phyloP scores from a whole-genome alignment of 306 rosid genomes.

The Vigna nakashimae region DNA sequence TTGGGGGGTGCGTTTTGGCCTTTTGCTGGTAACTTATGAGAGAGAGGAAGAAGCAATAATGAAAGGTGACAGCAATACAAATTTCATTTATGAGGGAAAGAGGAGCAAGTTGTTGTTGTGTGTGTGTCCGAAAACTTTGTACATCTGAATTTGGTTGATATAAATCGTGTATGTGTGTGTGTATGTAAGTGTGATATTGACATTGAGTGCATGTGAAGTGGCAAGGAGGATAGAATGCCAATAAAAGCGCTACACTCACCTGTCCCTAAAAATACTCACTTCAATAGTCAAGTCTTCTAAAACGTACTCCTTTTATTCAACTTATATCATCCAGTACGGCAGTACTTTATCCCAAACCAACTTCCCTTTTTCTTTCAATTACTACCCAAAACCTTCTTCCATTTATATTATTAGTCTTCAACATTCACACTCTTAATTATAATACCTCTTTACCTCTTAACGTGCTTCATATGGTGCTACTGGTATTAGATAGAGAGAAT shows the following conservation, averaged over 20 bases:
- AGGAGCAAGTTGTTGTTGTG: slow-evolving; percentile 29
- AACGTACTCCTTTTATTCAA: not conserved
- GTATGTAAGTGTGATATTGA: slow-evolving; percentile 18
- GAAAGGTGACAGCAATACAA: slow-evolving; percentile 32
- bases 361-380: not conserved
- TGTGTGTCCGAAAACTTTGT: slow-evolving; percentile 33
- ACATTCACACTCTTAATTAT: not conserved
- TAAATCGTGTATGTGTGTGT: slow-evolving; percentile 4
- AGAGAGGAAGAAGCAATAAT: slow-evolving; percentile 31
- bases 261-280: not conserved
- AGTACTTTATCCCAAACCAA: not conserved
- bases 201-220: slow-evolving; percentile 5
- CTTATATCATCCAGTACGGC: not conserved
- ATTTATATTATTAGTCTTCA: not conserved
- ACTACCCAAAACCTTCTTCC: no score
- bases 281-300: not conserved
- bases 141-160: slow-evolving; percentile 54
- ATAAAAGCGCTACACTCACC: slow-evolving; percentile 20
- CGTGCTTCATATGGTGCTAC: no score
- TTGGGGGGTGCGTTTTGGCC: not conserved
- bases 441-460: no score
- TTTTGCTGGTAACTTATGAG: not conserved
- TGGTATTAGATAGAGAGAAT: no score
- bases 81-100: slow-evolving; percentile 22
- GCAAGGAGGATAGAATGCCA: slow-evolving; percentile 21